Conservation (phyloP, 495 filamentous ascomycete species). For the Astrothelium macrocarpum region DNA sequence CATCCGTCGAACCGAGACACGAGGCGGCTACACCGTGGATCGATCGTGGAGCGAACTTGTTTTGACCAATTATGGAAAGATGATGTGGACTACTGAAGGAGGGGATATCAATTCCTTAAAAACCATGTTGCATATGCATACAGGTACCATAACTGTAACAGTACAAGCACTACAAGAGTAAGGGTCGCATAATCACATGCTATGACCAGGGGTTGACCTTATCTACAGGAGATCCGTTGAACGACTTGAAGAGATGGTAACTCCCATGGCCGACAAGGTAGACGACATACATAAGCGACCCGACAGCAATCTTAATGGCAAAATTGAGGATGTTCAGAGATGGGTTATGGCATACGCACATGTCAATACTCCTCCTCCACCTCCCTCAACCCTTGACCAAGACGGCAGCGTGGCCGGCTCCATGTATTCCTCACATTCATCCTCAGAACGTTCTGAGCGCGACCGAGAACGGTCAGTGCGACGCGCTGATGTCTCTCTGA, state of each 20-base stretch:
- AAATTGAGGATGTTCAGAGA: slow-evolving; percentile 30
- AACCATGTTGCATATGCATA: slow-evolving; percentile 33
- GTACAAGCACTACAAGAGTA: slow-evolving; percentile 33
- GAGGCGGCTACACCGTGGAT: slow-evolving; percentile 26
- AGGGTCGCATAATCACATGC: neutral
- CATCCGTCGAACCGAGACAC: slow-evolving; percentile 26
- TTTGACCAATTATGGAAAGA: slow-evolving; percentile 27
- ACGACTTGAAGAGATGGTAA: slow-evolving; percentile 26
- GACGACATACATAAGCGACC: slow-evolving; percentile 26
- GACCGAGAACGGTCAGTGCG: neutral
- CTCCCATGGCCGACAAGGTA: slow-evolving; percentile 29
- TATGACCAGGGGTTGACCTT: neutral
- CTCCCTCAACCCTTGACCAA: neutral
- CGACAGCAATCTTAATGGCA: slow-evolving; percentile 22
- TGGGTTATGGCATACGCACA: slow-evolving; percentile 26
- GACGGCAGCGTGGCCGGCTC: neutral
- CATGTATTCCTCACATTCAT: neutral
- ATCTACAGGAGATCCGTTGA: slow-evolving; percentile 25
- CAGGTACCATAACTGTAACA: slow-evolving; percentile 27
- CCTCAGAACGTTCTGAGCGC: neutral
- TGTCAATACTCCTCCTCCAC: slow-evolving; percentile 15
- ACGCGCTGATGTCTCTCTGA: neutral
- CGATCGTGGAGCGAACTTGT: slow-evolving; percentile 31
- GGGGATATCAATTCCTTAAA: slow-evolving; percentile 28
- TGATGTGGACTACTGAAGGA: slow-evolving; percentile 35